Evolutionary conservation across 495 filamentous ascomycete genomes (phyloP), one percentile per base, ranked within the genome.

Genomic region (Penicillium canariense): DNA sequence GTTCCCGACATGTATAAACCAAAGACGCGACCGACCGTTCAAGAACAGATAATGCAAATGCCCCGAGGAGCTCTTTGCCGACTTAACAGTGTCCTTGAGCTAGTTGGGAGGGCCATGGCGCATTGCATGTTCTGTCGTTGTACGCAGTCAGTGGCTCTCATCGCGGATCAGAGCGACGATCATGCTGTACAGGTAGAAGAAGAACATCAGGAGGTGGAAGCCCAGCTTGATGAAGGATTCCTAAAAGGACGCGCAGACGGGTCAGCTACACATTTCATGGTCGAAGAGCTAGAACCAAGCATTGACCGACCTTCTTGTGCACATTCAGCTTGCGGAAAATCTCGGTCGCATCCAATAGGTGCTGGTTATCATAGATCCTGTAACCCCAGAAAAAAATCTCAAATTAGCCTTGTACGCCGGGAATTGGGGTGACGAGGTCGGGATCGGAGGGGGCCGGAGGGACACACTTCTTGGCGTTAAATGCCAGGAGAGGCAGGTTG

Each of bases 141-240:
- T 60, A 52, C 68, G 67, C 60, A 80, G 61, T 84, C 74, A 96
- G 74, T 92, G 80, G 40, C 89, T 84, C 75, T 98, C 94, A 70
- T 99, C 95, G 63, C 87, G 85, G 80, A 99, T 99, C 49, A 97
- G 79, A 54, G 93, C 93, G 48, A 97, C 94, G 54, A 99, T 99
- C 95, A 99, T 99, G 72, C 75, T 93, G 85, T 97, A 99, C 23
- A 99, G 85, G 77, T 99, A 99, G 84, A 97, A 99, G 83, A 99
- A 99, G 83, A 99, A 99, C 88, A 99, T 95, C 76, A 97, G 70
- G 34, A 99, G 85, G 72, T 97, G 94, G 84, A 99, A 97, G 54
- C 93, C 95, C 32, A 99, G 89, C 75, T 99, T 99, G 77, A 95
- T 87, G 75, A 99, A 97, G 5, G 92, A 97, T 85, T 99, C 95